phyloP scores from a whole-genome alignment of 2,329 filamentous ascomycete genomes.

The Curvularia lunata region DNA sequence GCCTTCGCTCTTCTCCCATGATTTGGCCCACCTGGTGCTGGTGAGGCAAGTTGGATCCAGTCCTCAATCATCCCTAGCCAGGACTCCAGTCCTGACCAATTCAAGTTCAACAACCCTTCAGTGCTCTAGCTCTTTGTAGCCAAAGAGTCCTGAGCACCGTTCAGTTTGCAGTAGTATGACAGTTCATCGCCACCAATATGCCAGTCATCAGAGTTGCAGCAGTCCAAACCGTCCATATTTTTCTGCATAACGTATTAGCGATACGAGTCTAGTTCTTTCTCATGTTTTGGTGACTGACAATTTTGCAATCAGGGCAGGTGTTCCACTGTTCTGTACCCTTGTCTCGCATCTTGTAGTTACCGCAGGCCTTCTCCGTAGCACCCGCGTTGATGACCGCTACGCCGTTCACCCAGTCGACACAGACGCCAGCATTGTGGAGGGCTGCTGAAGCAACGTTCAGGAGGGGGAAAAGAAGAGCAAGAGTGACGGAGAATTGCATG shows the following conservation, averaged over 20 bases:
- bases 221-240: constrained; percentile 26
- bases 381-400: constrained; percentile 32
- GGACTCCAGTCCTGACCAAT: background rate
- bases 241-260: constrained; percentile 15
- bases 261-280: background rate
- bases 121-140: constrained; percentile 1
- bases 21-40: background rate
- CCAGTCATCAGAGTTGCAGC: constrained; percentile 29
- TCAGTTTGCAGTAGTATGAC: constrained; percentile 34
- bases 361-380: constrained; percentile 31
- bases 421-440: constrained; percentile 31
- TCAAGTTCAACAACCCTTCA: background rate
- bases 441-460: constrained; percentile 27
- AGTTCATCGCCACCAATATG: constrained; percentile 42
- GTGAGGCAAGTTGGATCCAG: background rate
- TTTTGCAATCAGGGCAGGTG: constrained; percentile 36
- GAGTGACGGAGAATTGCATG: constrained; percentile 30
- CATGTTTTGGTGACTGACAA: constrained; percentile 21
- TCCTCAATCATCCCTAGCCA: background rate
- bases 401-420: constrained; percentile 25
- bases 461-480: constrained; percentile 19
- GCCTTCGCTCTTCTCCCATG: background rate
- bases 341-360: constrained; percentile 32
- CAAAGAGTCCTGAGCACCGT: constrained; percentile 24
- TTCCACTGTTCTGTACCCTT: constrained; percentile 38